Conservation (phyloP, 2,329 filamentous ascomycete genomes). For the Neodidymelliopsis sp. region DNA sequence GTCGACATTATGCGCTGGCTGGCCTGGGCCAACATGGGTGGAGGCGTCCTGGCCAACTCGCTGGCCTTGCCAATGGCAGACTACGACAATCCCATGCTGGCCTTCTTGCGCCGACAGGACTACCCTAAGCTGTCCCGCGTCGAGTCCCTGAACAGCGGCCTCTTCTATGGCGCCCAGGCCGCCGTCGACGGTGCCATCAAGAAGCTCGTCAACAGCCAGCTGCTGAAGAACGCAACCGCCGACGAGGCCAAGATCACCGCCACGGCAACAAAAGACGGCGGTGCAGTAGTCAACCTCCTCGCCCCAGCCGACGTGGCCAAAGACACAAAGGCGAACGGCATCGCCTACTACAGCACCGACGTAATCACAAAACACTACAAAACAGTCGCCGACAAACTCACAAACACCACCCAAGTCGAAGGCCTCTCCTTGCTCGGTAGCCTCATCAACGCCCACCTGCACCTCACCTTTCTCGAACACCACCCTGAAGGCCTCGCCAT, state of each 20-base stretch:
- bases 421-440: slow-evolving; percentile 72
- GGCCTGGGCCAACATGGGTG: slow-evolving; percentile 91
- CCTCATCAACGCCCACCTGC: slow-evolving; percentile 85
- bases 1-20: slow-evolving; percentile 83
- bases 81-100: slow-evolving; percentile 74
- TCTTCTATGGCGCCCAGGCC: slow-evolving; percentile 75
- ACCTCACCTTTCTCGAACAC: slow-evolving; percentile 81
- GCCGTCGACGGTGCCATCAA: slow-evolving; percentile 54
- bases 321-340: slow-evolving; percentile 69
- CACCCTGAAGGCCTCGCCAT: slow-evolving; percentile 81
- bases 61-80: slow-evolving; percentile 84
- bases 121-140: slow-evolving; percentile 78
- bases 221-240: slow-evolving; percentile 64
- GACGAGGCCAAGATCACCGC: slow-evolving; percentile 68
- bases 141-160: slow-evolving; percentile 71
- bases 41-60: slow-evolving; percentile 80
- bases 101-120: slow-evolving; percentile 76
- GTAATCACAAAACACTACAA: slow-evolving; percentile 70
- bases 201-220: slow-evolving; percentile 50
- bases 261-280: slow-evolving; percentile 60
- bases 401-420: slow-evolving; percentile 59
- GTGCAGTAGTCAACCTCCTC: slow-evolving; percentile 65
- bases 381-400: slow-evolving; percentile 69
- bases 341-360: slow-evolving; percentile 79
- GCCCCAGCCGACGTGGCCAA: slow-evolving; percentile 66